Evolutionary conservation across 2,329 filamentous ascomycete genomes (phyloP).

Genomic region (Microsporum ferrugineum): DNA sequence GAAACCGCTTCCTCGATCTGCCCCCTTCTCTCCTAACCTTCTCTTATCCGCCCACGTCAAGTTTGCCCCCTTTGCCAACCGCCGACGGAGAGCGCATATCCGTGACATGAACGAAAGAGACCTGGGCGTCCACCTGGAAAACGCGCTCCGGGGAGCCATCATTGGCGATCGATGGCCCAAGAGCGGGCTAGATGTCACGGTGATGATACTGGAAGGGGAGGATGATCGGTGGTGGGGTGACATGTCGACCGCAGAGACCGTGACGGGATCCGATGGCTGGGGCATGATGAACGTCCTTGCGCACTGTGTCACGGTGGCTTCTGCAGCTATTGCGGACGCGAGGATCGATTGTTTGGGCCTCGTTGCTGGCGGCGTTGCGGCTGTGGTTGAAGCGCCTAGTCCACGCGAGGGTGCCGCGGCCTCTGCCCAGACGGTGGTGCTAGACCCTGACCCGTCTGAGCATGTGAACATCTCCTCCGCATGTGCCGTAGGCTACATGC

Average conservation of each 20-base stretch:
- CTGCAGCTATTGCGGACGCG: constrained; percentile 84
- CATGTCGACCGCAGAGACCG: constrained; percentile 36
- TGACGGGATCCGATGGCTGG: constrained; percentile 53
- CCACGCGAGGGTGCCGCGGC: constrained; percentile 17
- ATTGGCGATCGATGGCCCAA: constrained; percentile 98
- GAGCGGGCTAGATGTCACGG: constrained; percentile 86
- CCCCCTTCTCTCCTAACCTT: constrained; percentile 83
- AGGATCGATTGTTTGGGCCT: constrained; percentile 93
- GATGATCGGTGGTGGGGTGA: constrained; percentile 61
- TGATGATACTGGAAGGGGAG: constrained; percentile 88
- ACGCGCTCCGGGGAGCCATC: constrained; percentile 74
- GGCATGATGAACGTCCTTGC: constrained; percentile 84
- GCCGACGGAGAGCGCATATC: constrained; percentile 70
- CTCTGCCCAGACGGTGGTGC: constrained; percentile 35
- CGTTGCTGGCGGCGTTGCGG: constrained; percentile 79
- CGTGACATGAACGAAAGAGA: constrained; percentile 80
- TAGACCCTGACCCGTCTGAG: constrained; percentile 75
- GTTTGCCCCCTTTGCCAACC: constrained; percentile 86
- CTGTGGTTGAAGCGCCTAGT: constrained; percentile 44
- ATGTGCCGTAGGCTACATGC: constrained; percentile 83
- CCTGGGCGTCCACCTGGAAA: constrained; percentile 80
- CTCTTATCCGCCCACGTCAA: constrained; percentile 90
- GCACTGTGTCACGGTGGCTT: constrained; percentile 85
- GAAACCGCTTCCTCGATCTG: constrained; percentile 75
- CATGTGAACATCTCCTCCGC: constrained; percentile 66